Evolutionary conservation across 1,284 basidiomycete genomes (phyloP).

Genomic region (Austroboletus novae-zelandiae): DNA sequence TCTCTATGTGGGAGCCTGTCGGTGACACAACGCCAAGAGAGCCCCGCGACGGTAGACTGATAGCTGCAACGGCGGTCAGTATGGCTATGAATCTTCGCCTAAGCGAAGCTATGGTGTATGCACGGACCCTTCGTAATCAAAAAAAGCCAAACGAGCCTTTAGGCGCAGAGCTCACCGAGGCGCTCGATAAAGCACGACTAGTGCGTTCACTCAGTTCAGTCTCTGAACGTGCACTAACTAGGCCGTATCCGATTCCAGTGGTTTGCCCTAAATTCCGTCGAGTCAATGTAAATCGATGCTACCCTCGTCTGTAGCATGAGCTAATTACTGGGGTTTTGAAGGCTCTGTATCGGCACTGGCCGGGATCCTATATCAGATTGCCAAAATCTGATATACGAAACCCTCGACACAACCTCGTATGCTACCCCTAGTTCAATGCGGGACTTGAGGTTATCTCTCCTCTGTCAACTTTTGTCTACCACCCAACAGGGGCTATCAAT

Average conservation of each 20-base stretch:
- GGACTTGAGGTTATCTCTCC: conserved; percentile 37
- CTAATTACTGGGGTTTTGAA: conserved; percentile 16
- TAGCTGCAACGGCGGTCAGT: conserved; percentile 43
- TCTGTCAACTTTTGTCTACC: conserved; percentile 33
- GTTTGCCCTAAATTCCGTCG: conserved; percentile 37
- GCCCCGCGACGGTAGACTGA: conserved; percentile 39
- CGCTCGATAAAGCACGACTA: conserved; percentile 38
- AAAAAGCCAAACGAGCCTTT: conserved; percentile 27
- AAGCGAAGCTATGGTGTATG: conserved; percentile 35
- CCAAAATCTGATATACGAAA: conserved; percentile 26
- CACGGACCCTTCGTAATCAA: conserved; percentile 25
- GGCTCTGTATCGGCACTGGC: conserved; percentile 42
- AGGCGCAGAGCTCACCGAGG: conserved; percentile 27
- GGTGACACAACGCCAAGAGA: conserved; percentile 29
- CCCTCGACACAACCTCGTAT: conserved; percentile 30
- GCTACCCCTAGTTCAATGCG: conserved; percentile 25
- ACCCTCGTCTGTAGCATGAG: background rate
- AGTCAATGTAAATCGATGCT: conserved; percentile 37
- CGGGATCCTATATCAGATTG: conserved; percentile 36
- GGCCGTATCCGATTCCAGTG: conserved; percentile 31
- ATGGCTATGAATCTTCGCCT: conserved; percentile 46
- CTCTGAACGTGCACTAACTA: conserved; percentile 11
- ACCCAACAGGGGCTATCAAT: conserved; percentile 33
- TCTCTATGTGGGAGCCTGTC: conserved; percentile 45
- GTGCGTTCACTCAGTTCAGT: conserved; percentile 25